Conservation (phyloP, 2,329 filamentous ascomycete genomes). For the Dactylellina cionopaga region DNA sequence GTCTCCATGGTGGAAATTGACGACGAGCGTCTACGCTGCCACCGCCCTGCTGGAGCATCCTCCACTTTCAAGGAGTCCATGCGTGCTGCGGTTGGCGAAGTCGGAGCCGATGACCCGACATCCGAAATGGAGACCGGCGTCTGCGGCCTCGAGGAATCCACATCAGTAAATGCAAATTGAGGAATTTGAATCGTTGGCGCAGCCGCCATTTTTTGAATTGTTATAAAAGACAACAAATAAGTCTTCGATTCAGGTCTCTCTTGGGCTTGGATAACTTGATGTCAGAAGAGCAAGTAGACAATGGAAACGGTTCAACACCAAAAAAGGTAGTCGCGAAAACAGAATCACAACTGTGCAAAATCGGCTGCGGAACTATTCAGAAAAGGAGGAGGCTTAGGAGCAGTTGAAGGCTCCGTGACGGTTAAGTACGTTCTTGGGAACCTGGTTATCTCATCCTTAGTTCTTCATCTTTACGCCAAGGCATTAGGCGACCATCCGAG, state of each 20-base stretch:
- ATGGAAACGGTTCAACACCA: not conserved
- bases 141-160: conserved; percentile 46
- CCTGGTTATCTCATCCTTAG: not conserved
- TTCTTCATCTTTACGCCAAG: conserved; percentile 9
- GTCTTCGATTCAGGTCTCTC: too few relatives aligned
- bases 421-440: conserved; percentile 28
- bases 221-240: not conserved
- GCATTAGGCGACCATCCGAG: conserved; percentile 49
- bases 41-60: not conserved
- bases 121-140: conserved; percentile 23
- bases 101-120: conserved; percentile 21
- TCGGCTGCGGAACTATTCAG: not conserved
- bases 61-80: conserved; percentile 45
- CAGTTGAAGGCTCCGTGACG: conserved; percentile 2
- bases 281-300: not conserved
- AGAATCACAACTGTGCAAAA: not conserved
- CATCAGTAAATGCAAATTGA: conserved; percentile 39
- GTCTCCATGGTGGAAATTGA: conserved; percentile 47
- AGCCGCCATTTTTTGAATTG: conserved; percentile 40
- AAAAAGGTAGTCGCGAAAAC: conserved; percentile 2
- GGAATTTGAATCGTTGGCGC: conserved; percentile 32
- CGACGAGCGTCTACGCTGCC: conserved; percentile 40
- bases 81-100: conserved; percentile 24
- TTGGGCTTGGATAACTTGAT: too few relatives aligned
- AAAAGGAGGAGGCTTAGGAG: conserved; percentile 28